Percentiles rank a stretch among this genome's conserved stretches.
These are phyloP conservation scores for Penicillium sp. DNA, from an alignment of 2,329 filamentous ascomycete genomes.

Conservation along the genomic window DNA sequence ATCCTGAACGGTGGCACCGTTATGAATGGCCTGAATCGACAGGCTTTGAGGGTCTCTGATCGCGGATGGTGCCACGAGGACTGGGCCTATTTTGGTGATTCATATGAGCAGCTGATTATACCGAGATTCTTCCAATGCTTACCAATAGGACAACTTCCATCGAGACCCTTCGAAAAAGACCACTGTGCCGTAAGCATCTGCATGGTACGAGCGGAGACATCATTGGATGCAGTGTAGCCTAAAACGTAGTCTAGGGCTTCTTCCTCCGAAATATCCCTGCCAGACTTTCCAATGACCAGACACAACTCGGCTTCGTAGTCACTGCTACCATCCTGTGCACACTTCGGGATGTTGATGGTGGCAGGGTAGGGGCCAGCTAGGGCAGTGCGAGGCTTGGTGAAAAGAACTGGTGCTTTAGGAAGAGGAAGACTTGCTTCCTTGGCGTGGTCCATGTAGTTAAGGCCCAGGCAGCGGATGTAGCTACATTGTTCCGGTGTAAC, in stretches of 20 bases:
- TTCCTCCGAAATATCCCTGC: conserved; percentile 21
- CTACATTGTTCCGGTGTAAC: conserved; percentile 26
- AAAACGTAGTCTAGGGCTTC: conserved; percentile 29
- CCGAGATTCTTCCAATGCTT: neutral
- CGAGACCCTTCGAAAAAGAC: conserved; percentile 27
- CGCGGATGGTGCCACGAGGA: neutral
- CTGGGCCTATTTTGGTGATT: neutral
- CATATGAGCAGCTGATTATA: neutral
- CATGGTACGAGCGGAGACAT: conserved; percentile 29
- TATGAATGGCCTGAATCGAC: conserved; percentile 39
- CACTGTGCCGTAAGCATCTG: conserved; percentile 22
- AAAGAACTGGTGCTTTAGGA: conserved; percentile 30
- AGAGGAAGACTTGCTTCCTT: conserved; percentile 27
- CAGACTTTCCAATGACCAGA: conserved; percentile 27
- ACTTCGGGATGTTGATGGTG: conserved; percentile 29
- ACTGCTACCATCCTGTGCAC: conserved; percentile 31
- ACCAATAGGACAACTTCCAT: conserved; percentile 28
- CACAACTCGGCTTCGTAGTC: conserved; percentile 34
- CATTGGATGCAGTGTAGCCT: conserved; percentile 36
- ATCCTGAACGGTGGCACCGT: conserved; percentile 44
- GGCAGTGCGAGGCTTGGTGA: conserved; percentile 31
- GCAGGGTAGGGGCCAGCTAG: conserved; percentile 28
- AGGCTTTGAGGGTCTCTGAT: neutral
- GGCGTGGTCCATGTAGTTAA: conserved; percentile 32
- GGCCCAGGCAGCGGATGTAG: conserved; percentile 32